Percentiles rank a stretch among this genome's conserved stretches.
Evolutionary conservation across 352 stramenopile genomes (phyloP).

Genomic region (Phytophthora citricola): DNA sequence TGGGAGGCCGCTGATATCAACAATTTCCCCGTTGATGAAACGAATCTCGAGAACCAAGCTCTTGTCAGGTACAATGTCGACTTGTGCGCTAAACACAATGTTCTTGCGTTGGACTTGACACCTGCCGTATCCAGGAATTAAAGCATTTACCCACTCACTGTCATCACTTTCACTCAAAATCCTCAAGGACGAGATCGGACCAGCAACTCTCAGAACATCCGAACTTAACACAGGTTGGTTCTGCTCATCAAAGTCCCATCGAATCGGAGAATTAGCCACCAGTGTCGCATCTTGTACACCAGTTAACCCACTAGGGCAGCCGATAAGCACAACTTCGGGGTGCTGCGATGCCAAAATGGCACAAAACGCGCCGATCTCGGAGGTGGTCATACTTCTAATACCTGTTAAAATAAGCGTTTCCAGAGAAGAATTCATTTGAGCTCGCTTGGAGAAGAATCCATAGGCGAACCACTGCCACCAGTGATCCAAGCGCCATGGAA

Average conservation of each 20-base stretch:
- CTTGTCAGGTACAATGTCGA: neutral
- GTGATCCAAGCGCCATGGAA: neutral
- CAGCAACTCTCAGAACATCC: too few relatives aligned
- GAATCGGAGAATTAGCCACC: too few relatives aligned
- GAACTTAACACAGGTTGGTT: too few relatives aligned
- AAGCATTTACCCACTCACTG: neutral
- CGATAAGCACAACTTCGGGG: neutral
- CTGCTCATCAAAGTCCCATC: too few relatives aligned
- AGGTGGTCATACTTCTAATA: neutral
- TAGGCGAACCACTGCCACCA: neutral
- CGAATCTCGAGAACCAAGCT: too few relatives aligned
- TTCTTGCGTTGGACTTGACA: neutral
- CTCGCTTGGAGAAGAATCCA: neutral
- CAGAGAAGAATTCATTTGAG: neutral
- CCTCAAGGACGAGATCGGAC: too few relatives aligned
- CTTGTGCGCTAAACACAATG: neutral
- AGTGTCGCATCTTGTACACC: too few relatives aligned
- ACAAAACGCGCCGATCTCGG: neutral
- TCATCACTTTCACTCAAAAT: neutral
- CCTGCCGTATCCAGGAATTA: slow-evolving; percentile 6
- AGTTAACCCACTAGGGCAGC: neutral
- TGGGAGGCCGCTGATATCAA: neutral
- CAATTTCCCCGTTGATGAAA: neutral
- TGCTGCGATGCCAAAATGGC: neutral
- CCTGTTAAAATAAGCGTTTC: neutral